Percentiles rank a stretch among this genome's conserved stretches.
Evolutionary conservation across 306 rosid genomes (phyloP).

Genomic region (Rosa lucieae): DNA sequence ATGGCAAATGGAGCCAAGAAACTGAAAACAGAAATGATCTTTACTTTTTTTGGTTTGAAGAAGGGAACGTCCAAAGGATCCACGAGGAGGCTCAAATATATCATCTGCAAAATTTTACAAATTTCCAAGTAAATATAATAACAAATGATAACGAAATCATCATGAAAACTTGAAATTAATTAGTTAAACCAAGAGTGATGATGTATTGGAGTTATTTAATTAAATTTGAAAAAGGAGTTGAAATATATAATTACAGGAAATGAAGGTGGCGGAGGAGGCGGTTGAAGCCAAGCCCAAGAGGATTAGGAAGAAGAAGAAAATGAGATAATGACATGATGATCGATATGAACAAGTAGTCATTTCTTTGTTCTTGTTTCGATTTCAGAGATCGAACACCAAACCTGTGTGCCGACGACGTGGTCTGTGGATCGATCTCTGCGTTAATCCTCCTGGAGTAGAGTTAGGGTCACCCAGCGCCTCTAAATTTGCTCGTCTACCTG

Average conservation of each 20-base stretch:
- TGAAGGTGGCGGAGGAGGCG: slow-evolving; percentile 42
- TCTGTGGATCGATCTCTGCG: slow-evolving; percentile 30
- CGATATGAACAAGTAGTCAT: slow-evolving; percentile 47
- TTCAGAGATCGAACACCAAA: slow-evolving; percentile 19
- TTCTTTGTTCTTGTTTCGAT: slow-evolving; percentile 3
- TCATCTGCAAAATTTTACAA: slow-evolving; percentile 43
- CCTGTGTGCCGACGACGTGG: slow-evolving; percentile 23
- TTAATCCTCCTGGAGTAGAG: slow-evolving; percentile 20
- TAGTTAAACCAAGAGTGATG: neutral
- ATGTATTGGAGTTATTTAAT: neutral
- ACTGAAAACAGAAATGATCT: neutral
- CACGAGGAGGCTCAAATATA: slow-evolving; percentile 39
- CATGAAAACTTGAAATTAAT: neutral
- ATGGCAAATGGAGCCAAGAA: neutral
- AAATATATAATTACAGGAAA: slow-evolving; percentile 47
- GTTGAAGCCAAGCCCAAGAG: slow-evolving; percentile 40
- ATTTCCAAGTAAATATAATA: neutral
- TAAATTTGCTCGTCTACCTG: slow-evolving; percentile 9
- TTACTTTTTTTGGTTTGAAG: slow-evolving; percentile 73
- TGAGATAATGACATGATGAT: slow-evolving; percentile 35
- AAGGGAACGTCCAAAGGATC: slow-evolving; percentile 59
- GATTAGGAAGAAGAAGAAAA: slow-evolving; percentile 35
- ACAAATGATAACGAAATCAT: neutral
- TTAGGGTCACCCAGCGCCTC: slow-evolving; percentile 20
- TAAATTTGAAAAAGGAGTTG: neutral